A percentile compares a stretch with the other conserved stretches of the same genome.
Conservation (phyloP, 805 yeast species). For the Wickerhamomyces kurtzmanii region DNA sequence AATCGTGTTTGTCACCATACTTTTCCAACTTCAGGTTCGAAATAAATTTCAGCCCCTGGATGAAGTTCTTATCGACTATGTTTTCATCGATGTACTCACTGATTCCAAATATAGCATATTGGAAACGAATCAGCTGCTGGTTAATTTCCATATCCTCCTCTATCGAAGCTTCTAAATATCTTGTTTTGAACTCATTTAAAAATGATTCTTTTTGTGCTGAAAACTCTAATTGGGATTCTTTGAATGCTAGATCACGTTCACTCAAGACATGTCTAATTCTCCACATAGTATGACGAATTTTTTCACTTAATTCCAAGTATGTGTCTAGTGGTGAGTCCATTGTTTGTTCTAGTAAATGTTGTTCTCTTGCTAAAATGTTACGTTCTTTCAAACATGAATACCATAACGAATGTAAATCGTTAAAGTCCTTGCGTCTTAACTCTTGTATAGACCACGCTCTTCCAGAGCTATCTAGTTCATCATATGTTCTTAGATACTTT, state of each 20-base stretch:
- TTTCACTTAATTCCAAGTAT: slow-evolving; percentile 25
- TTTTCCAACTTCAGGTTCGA: slow-evolving; percentile 59
- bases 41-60: slow-evolving; percentile 58
- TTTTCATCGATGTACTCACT: slow-evolving; percentile 54
- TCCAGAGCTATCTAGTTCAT: slow-evolving; percentile 43
- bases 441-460: slow-evolving; percentile 86
- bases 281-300: slow-evolving; percentile 56
- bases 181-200: slow-evolving; percentile 44
- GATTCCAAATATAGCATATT: slow-evolving; percentile 78
- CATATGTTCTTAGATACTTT: slow-evolving; percentile 47
- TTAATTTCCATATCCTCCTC: slow-evolving; percentile 49
- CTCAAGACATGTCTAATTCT: slow-evolving; percentile 78
- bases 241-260: slow-evolving; percentile 72
- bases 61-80: slow-evolving; percentile 45
- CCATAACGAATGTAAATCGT: slow-evolving; percentile 90
- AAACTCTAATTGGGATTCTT: slow-evolving; percentile 42
- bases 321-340: slow-evolving; percentile 27
- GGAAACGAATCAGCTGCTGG: slow-evolving; percentile 69
- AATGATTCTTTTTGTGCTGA: slow-evolving; percentile 33
- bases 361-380: slow-evolving; percentile 70
- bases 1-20: slow-evolving; percentile 37
- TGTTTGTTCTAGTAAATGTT: slow-evolving; percentile 40
- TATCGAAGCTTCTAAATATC: slow-evolving; percentile 45
- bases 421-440: slow-evolving; percentile 82
- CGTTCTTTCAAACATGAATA: slow-evolving; percentile 77